Percentiles rank a stretch among this genome's conserved stretches.
Evolutionary conservation across 345 rosid species (phyloP).

Genomic region (Geranium rotundifolium): DNA sequence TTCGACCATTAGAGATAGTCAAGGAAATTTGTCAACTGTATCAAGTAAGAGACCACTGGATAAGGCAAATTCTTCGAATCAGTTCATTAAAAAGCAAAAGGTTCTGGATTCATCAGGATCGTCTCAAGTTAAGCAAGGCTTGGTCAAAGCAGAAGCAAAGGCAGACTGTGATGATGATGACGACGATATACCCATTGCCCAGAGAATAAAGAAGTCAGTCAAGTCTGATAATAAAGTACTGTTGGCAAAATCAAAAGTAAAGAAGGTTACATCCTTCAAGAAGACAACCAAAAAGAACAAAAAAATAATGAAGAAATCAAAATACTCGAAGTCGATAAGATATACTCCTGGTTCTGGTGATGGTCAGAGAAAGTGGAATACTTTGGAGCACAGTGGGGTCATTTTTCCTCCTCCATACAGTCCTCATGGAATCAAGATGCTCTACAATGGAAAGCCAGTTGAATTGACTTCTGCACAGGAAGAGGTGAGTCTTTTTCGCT

Average conservation of each 20-base stretch:
- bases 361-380: conserved; percentile 97
- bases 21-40: conserved; percentile 20
- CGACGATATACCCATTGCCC: conserved; percentile 64
- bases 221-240: conserved; percentile 38
- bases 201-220: conserved; percentile 49
- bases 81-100: conserved; percentile 58
- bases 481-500: conserved; percentile 44
- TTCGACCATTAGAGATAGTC: conserved; percentile 34
- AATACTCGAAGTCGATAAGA: conserved; percentile 60
- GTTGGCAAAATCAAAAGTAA: conserved; percentile 36
- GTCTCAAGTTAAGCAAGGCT: conserved; percentile 35
- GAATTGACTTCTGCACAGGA: conserved; percentile 75
- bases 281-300: conserved; percentile 38
- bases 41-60: conserved; percentile 70
- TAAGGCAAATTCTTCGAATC: conserved; percentile 31
- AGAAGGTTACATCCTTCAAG: conserved; percentile 42
- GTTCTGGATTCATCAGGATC: conserved; percentile 31
- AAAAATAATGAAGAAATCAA: conserved; percentile 44
- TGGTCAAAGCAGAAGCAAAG: conserved; percentile 36
- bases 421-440: conserved; percentile 85
- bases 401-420: conserved; percentile 84
- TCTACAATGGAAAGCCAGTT: conserved; percentile 68
- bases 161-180: conserved; percentile 47
- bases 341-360: conserved; percentile 65
- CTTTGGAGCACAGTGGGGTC: conserved; percentile 89